Evolutionary conservation across 306 rosid species (phyloP).

Genomic region (Arachis stenosperma): DNA sequence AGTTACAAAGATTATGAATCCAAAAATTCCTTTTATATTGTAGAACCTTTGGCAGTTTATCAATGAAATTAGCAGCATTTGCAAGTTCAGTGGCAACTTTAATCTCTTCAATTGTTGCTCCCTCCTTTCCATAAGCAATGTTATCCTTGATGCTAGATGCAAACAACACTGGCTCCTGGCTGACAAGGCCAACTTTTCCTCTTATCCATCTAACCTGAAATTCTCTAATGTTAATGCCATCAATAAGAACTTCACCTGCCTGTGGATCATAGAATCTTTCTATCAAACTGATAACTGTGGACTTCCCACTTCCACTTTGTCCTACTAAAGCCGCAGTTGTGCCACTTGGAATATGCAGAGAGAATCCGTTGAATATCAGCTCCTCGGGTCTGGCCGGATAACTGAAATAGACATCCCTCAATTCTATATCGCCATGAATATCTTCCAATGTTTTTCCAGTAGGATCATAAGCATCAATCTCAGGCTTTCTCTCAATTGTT

Average conservation of each 20-base stretch:
- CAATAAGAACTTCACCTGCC: conserved; percentile 73
- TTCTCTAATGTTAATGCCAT: conserved; percentile 64
- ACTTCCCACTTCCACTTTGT: conserved; percentile 88
- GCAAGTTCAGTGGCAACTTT: conserved; percentile 71
- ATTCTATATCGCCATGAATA: conserved; percentile 65
- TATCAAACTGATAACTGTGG: conserved; percentile 74
- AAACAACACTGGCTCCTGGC: conserved; percentile 84
- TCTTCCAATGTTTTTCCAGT: conserved; percentile 60
- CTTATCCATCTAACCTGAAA: conserved; percentile 80
- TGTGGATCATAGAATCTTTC: conserved; percentile 82
- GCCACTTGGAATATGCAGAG: conserved; percentile 61
- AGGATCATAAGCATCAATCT: conserved; percentile 62
- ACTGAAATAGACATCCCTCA: conserved; percentile 63
- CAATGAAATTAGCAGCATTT: conserved; percentile 75
- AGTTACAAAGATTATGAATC: conserved; percentile 7
- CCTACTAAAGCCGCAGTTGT: conserved; percentile 79
- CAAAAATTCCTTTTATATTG: not conserved
- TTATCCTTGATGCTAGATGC: conserved; percentile 74
- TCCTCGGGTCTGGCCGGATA: conserved; percentile 84
- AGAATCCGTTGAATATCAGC: conserved; percentile 68
- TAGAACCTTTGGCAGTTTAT: conserved; percentile 74
- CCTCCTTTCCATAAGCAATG: conserved; percentile 78
- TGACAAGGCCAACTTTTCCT: conserved; percentile 77
- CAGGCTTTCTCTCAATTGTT: conserved; percentile 74
- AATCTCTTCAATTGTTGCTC: conserved; percentile 71